Base-by-base conservation (phyloP, 306 rosid species). In the Carpinus viminea region DNA sequence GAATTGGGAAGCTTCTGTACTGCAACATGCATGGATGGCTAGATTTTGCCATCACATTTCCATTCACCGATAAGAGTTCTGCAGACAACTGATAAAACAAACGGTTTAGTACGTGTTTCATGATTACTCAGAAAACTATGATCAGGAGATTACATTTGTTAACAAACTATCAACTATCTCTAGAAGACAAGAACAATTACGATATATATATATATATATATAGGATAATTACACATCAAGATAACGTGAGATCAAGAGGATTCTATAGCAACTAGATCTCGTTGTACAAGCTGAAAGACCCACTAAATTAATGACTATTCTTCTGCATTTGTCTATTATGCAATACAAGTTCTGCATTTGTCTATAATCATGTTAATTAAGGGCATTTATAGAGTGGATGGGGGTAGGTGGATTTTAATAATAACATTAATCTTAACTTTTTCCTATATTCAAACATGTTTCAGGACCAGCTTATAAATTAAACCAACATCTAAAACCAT, bases 1-100 rank as follows among this genome's bases (percentile, higher is more conserved):
- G 89, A 78, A 91, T 68, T 0, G 98, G 97, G 0, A 79, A 77
- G 86, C 98, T 95, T 83, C 93, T 74, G 60, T 82, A 92, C 61
- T 92, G 68, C 54, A 95, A 74, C 97, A 95, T 92, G 84, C 91
- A 89, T 24, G 98, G 93, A 60, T 80, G 88, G 83, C 98, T 95
- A 41, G 91, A 91, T 54, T 88, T 84, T 45, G 77, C 76, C 28
- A 85, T 78, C 65, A 90, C 89, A 5, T 76, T 78, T 24, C 92
- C 98, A 24, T 91, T 65, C 17, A 31, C 79, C 71, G 98, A 82
- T 78, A 89, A 10, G 16, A 87, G 71, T 64, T 95, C 91, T 73
- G 91, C 92, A 28, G 80, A 88, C 78, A 95, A 53, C 98, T 95
- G 85, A 74, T 74, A 54, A 51, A 45, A 66, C 20, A 66, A 38